phyloP scores from a whole-genome alignment of 352 stramenopile species.

The Blastocystis sp. region DNA sequence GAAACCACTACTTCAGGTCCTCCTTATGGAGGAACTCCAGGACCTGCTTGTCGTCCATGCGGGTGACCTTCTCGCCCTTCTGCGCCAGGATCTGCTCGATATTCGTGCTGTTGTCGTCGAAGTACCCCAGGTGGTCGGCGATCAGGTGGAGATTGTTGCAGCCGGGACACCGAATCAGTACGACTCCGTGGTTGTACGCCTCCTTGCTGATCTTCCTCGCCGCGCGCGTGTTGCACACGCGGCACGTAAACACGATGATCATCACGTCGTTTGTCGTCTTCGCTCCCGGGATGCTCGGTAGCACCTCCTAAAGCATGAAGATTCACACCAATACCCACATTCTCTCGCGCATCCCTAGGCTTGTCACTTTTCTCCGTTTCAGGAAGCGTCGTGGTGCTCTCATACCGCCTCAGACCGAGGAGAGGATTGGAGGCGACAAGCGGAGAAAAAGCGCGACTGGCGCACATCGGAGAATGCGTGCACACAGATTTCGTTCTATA shows the following conservation, averaged over 20 bases:
- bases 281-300: slow-evolving; percentile 74
- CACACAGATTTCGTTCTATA: background rate
- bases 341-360: slow-evolving; percentile 29
- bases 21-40: slow-evolving; percentile 66
- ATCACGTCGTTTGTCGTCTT: slow-evolving; percentile 86
- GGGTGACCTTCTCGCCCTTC: slow-evolving; percentile 67
- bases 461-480: background rate
- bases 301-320: slow-evolving; percentile 49
- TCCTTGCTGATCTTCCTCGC: slow-evolving; percentile 89
- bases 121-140: slow-evolving; percentile 87
- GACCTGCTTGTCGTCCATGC: slow-evolving; percentile 67
- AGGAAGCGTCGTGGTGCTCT: background rate
- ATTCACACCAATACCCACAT: background rate
- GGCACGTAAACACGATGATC: slow-evolving; percentile 96
- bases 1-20: slow-evolving; percentile 58
- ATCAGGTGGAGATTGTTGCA: slow-evolving; percentile 98
- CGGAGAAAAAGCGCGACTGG: background rate
- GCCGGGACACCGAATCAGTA: slow-evolving; percentile 90
- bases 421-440: background rate
- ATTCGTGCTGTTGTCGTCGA: slow-evolving; percentile 84
- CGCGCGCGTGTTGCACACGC: slow-evolving; percentile 90
- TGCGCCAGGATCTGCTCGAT: slow-evolving; percentile 70
- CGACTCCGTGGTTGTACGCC: slow-evolving; percentile 92
- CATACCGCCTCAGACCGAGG: background rate
- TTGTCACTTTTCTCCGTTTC: background rate